A percentile compares a stretch with the other conserved stretches of the same genome.
Evolutionary conservation across 1,284 basidiomycete genomes (phyloP).

Genomic region (Rhodotorula sp.): DNA sequence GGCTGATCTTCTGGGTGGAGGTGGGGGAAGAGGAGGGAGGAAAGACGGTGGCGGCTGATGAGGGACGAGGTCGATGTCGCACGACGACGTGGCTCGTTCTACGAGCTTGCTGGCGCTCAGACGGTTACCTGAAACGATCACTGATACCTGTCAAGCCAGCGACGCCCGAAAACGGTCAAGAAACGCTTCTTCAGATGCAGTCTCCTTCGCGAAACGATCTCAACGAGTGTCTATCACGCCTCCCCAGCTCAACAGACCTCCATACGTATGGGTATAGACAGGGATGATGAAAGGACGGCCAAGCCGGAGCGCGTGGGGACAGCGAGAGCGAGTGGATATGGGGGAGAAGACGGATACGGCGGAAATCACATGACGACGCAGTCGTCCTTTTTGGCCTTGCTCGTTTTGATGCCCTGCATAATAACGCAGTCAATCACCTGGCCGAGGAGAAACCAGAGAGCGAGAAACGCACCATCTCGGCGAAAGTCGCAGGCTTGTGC

Average conservation of each 20-base stretch:
- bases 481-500: slow-evolving; percentile 63
- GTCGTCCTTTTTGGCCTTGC: slow-evolving; percentile 45
- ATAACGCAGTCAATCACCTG: not conserved
- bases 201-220: too few species aligned
- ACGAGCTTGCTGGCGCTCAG: not conserved
- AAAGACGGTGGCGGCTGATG: not conserved
- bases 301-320: not conserved
- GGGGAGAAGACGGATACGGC: not conserved
- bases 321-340: not conserved
- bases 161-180: too few species aligned
- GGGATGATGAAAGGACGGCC: not conserved
- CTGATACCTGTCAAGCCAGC: too few species aligned
- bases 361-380: slow-evolving; percentile 19
- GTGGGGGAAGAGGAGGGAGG: not conserved
- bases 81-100: not conserved
- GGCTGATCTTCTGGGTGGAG: not conserved
- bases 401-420: slow-evolving; percentile 41
- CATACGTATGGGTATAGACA: not conserved
- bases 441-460: not conserved
- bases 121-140: not conserved
- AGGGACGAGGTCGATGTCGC: not conserved
- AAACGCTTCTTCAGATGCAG: too few species aligned
- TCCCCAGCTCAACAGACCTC: not conserved
- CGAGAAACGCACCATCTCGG: slow-evolving; percentile 73
- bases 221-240: not conserved